Base-by-base conservation (phyloP, 2,329 filamentous ascomycete genomes). In the Arthrobotrys pseudoclavata region DNA sequence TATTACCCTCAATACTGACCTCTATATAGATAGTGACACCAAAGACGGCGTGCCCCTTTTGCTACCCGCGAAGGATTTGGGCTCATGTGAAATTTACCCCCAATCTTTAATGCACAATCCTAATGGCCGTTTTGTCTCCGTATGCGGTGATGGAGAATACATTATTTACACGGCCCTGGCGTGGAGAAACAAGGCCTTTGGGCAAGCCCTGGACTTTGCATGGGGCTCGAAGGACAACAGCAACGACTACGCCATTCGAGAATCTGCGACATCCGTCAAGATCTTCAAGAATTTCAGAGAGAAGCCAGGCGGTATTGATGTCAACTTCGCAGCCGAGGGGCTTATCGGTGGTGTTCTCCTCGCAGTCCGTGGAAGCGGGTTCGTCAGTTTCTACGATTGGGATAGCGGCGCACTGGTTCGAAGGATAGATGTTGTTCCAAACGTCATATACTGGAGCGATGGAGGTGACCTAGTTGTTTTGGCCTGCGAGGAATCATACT, bases 281-380 rank as follows among this genome's bases (percentile, higher is more conserved):
- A 90, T 98, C 40, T 98, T 96, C 88, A 95, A 96, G 85, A 98
- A 98, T 85, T 98, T 99, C 86, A 91, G 94, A 81, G 96, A 98
- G 84, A 95, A 96, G 85, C 86, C 88, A 29, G 93, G 92, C 71
- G 93, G 94, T 9, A 87, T 99, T 34, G 95, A 99, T 83, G 93
- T 98, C 68, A 94, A 94, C 10, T 99, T 97, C 87, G 92, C 96
- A 81, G 95, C 94, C 0, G 96, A 99, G 80, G 95, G 94, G 15
- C 86, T 99, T 55, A 92, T 91, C 57, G 95, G 94, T 24, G 96
- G 96, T 82, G 89, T 97, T 67, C 87, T 99, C 24, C 89, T 99
- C 10, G 96, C 96, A 86, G 94, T 98, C 7, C 97, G 93, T 84
- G 96, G 96, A 7, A 93, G 97, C 83, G 96, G 95, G 63, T 95